Conservation (phyloP, 140 eudicot species). For the Stevia rebaudiana region DNA sequence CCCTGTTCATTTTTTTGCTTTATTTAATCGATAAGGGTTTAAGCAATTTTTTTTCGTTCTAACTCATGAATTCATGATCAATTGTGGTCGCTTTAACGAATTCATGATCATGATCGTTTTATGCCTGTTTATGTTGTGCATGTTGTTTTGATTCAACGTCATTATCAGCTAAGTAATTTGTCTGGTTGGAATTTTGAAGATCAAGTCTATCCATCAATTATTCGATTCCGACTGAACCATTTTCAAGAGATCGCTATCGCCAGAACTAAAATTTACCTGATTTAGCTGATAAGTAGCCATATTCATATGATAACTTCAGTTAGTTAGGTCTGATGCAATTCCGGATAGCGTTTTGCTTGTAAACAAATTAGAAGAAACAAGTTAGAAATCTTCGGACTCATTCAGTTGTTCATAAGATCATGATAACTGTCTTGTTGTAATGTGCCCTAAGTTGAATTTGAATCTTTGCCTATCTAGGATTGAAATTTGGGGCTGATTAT, state of each 20-base stretch:
- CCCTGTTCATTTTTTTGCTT: slow-evolving; percentile 1
- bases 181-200: slow-evolving; percentile 8
- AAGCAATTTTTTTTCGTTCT: background rate
- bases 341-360: background rate
- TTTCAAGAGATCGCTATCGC: slow-evolving; percentile 5
- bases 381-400: background rate
- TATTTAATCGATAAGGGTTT: slow-evolving; percentile 16
- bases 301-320: background rate
- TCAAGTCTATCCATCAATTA: background rate
- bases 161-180: background rate
- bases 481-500: background rate
- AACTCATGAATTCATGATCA: background rate
- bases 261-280: background rate
- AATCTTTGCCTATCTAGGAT: background rate
- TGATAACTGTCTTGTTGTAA: background rate
- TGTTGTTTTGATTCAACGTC: background rate
- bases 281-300: slow-evolving; percentile 1
- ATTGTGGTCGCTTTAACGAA: background rate
- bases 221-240: background rate
- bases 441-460: background rate
- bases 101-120: background rate
- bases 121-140: background rate
- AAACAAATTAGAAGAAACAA: background rate
- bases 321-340: background rate
- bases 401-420: background rate